Percentiles rank a stretch among this genome's conserved stretches.
These are phyloP conservation scores for Volutella citrinella DNA, from an alignment of 2,329 filamentous ascomycete species.

Conservation along the genomic window DNA sequence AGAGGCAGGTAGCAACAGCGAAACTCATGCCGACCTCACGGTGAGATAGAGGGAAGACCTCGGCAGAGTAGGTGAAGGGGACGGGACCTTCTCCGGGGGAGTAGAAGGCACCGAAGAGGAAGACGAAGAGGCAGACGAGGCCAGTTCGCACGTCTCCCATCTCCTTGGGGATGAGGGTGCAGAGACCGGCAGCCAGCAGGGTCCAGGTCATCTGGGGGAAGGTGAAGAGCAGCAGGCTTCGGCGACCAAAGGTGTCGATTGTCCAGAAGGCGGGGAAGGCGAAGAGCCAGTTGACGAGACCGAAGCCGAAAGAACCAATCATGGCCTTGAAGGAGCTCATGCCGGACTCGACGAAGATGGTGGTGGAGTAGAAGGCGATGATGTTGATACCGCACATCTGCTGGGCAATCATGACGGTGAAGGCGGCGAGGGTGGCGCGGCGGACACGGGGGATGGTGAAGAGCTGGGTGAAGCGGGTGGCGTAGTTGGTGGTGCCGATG, in stretches of 20 bases:
- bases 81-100: slow-evolving; percentile 63
- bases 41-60: slow-evolving; percentile 63
- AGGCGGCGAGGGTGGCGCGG: slow-evolving; percentile 71
- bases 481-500: slow-evolving; percentile 36
- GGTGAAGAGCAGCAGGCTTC: slow-evolving; percentile 60
- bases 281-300: slow-evolving; percentile 61
- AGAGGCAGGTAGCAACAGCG: slow-evolving; percentile 59
- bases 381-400: slow-evolving; percentile 70
- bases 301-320: slow-evolving; percentile 46
- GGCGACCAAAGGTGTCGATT: slow-evolving; percentile 65
- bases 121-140: slow-evolving; percentile 60
- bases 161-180: slow-evolving; percentile 32
- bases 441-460: slow-evolving; percentile 67
- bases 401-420: slow-evolving; percentile 76
- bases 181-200: slow-evolving; percentile 42
- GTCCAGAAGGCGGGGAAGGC: slow-evolving; percentile 66
- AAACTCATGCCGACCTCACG: slow-evolving; percentile 63
- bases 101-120: slow-evolving; percentile 63
- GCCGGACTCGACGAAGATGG: slow-evolving; percentile 57
- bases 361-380: slow-evolving; percentile 71
- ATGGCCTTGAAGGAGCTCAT: slow-evolving; percentile 52
- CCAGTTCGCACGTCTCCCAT: slow-evolving; percentile 43
- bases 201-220: slow-evolving; percentile 65
- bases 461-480: slow-evolving; percentile 54
- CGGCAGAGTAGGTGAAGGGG: slow-evolving; percentile 60